A percentile compares a stretch with the other conserved stretches of the same genome.
Conservation (phyloP, 768 basidiomycete genomes). For the Auriscalpium orientale region DNA sequence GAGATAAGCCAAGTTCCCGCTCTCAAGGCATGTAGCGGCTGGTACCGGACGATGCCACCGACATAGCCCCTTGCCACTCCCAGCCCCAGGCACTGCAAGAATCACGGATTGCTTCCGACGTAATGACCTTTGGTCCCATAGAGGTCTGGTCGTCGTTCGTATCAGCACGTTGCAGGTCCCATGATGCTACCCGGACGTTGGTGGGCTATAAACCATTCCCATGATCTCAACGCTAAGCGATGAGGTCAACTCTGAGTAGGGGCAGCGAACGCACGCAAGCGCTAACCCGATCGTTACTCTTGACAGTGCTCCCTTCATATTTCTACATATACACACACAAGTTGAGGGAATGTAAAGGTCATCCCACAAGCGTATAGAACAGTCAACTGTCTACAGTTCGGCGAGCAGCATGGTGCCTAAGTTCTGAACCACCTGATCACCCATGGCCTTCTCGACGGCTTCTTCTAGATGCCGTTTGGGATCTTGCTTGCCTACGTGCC, state of each 20-base stretch:
- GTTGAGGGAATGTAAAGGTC: no score
- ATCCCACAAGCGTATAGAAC: background rate
- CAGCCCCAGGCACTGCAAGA: no score
- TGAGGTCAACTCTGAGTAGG: no score
- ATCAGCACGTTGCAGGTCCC: slow-evolving; percentile 5
- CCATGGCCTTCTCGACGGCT: slow-evolving; percentile 96
- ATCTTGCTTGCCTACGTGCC: slow-evolving; percentile 96
- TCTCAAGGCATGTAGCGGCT: background rate
- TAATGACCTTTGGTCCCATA: slow-evolving; percentile 1
- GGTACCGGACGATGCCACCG: no score
- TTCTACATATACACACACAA: no score
- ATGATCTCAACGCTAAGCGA: background rate
- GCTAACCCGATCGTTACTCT: no score
- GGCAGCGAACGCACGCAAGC: no score
- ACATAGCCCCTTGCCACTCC: no score
- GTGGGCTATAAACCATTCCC: background rate
- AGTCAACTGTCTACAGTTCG: slow-evolving; percentile 52
- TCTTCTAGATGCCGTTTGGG: slow-evolving; percentile 98
- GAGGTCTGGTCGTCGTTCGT: background rate
- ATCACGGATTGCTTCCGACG: background rate
- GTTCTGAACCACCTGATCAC: slow-evolving; percentile 93
- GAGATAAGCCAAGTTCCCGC: no score
- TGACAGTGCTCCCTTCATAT: no score
- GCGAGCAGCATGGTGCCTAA: slow-evolving; percentile 91
- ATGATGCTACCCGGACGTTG: background rate